Evolutionary conservation across 352 stramenopile genomes (phyloP), one percentile per base, ranked within the genome.

Genomic region (Phytophthora boehmeriae): DNA sequence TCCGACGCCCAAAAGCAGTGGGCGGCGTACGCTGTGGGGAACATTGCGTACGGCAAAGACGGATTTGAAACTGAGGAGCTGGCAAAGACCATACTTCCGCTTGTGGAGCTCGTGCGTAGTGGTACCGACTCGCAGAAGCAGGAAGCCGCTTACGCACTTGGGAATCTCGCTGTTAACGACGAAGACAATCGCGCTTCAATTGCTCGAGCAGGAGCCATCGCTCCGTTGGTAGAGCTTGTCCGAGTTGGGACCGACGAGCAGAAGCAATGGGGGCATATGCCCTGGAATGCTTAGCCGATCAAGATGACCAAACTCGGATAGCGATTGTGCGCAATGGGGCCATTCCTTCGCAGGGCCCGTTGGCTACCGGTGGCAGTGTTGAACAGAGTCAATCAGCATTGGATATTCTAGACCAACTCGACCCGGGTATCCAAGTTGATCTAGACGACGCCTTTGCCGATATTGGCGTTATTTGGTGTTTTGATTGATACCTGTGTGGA

Each of bases 51-150:
- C 10, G 56, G 54, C 38, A 63, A 54, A 23, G 63, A 71, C 2
- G 41, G 16, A 4, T 39, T 49, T 49, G 13, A 16, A 1, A 42
- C 35, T 8, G 28, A 38, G 2, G 54, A 65, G 22, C 35, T 70
- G 16, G 56, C 62, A 20, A 28, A 53, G 5, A 56, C 49, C 13
- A 71, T 71, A 20, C 16, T 68, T 14, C 54, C 53, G 25, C 43
- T 73, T 1, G 49, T 70, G 16, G 46, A 61, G n/a, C 44, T 73
- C 3, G 28, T 73, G 6, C 42, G 42, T 11, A 38, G 25, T 4
- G 66, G 66, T 1, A 66, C 54, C 0, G 53, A 66, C 6, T 16
- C 28, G 0, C 54, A 70, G 22, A 73, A 67, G 34, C 42, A 73
- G 39, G 49, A 70, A 4, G 66, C 66, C 2, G 53, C 60, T 0